Evolutionary conservation across 2,329 filamentous ascomycete species (phyloP), one percentile per base, ranked within the genome.

Genomic region (Colletotrichum costaricense): DNA sequence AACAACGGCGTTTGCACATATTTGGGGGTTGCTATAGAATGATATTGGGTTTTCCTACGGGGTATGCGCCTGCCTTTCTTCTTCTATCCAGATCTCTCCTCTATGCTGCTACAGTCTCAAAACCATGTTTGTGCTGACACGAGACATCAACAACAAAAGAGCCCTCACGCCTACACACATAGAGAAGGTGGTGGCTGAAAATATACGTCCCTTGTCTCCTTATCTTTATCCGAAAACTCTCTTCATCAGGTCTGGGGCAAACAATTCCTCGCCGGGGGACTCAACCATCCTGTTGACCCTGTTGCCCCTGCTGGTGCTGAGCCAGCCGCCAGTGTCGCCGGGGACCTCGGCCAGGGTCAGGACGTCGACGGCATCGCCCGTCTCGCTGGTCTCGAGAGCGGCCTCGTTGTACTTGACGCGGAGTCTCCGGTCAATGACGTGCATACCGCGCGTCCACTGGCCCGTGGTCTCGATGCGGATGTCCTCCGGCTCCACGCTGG

Each of bases 371-470:
- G 82, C 81, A 12, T 81, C 78, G 79, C 80, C 75, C 78, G 54
- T 11, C 26, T 72, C 76, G 33, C 55, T 69, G 59, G 81, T 79
- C 56, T 82, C 79, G 35, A 80, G 75, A 63, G 80, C 79, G 6
- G 80, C 80, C 74, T 86, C 85, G 12, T 83, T 87, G 6, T 86
- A 86, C 79, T 90, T 90, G 75, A 84, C 86, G 67, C 91, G 84
- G 49, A 84, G 83, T 57, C 97, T 89, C 46, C 91, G 88, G 85
- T 99, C 97, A 54, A 95, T 86, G 38, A 98, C 88, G 79, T 95
- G 95, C 92, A 97, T 95, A 1, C 97, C 96, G 69, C 94, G 88
- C 58, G 95, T 97, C 97, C 97, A 99, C 85, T 98, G 97, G 2
- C 96, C 97, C 2, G 90, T 86, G 0, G 95, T 97, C 84, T 99